Conservation (phyloP, 108 stramenopile genomes). For the Chaetoceros tenuissimus region DNA sequence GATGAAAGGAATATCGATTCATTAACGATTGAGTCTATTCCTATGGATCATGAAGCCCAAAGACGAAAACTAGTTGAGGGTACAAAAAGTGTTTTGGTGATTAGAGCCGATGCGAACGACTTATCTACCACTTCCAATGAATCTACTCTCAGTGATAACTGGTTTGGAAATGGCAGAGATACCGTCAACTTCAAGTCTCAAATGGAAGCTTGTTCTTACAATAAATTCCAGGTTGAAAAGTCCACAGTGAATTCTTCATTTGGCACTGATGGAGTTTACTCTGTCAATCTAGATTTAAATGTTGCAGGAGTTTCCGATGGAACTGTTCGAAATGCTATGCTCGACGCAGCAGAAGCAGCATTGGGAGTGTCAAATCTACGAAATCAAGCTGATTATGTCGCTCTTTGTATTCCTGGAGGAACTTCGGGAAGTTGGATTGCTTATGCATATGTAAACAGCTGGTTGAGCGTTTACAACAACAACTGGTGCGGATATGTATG, state of each 20-base stretch:
- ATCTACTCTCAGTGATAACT: slow-evolving; percentile 6
- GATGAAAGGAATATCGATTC: no score
- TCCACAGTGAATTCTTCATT: no score
- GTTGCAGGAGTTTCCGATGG: slow-evolving; percentile 8
- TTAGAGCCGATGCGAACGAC: slow-evolving; percentile 7
- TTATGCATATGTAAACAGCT: slow-evolving; percentile 38
- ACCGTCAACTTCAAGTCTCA: slow-evolving; percentile 11
- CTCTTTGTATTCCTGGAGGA: slow-evolving; percentile 32
- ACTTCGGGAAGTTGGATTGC: slow-evolving; percentile 20
- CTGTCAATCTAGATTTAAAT: no score
- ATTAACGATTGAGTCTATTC: no score
- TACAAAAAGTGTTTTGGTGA: slow-evolving; percentile 7
- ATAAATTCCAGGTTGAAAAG: slow-evolving; percentile 4
- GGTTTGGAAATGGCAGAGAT: slow-evolving; percentile 15
- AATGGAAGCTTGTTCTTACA: no score
- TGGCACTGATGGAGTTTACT: no score
- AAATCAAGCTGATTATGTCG: slow-evolving; percentile 27
- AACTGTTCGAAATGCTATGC: slow-evolving; percentile 15
- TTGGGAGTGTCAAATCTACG: slow-evolving; percentile 13
- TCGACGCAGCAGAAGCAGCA: slow-evolving; percentile 2
- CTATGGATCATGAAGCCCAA: no score
- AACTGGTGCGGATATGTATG: slow-evolving; percentile 37
- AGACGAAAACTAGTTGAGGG: slow-evolving; percentile 1
- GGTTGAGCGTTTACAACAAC: slow-evolving; percentile 45
- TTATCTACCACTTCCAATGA: slow-evolving; percentile 3